Base-by-base conservation (phyloP, 1,284 basidiomycete genomes). In the Exobasidium rhododendri region DNA sequence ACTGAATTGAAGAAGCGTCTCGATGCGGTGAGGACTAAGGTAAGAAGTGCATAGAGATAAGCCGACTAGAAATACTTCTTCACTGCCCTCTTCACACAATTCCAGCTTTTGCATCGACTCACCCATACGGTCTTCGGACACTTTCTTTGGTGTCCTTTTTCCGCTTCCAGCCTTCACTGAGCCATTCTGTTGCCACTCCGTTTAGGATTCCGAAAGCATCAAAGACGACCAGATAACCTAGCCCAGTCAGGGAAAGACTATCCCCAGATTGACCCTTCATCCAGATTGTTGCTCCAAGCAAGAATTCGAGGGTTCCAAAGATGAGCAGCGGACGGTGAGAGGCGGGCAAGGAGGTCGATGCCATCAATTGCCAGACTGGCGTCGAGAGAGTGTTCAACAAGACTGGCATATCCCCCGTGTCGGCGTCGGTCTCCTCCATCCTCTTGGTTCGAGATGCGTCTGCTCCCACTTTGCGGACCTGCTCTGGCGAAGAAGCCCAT, bases 171-270 rank as follows among this genome's bases (percentile, higher is more conserved):
- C 44, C n/a, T 22, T 55, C 52, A n/a, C 14, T 26, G 4, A 55
- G 40, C 52, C 52, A 55, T 31, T 55, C 52, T 2, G 52, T n/a
- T 2, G 32, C 29, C 13, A 35, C 31, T 20, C 24, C n/a, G 29
- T 63, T 67, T 2, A 75, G 45, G 13, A 75, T 64, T 20, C 77
- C 75, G 56, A 79, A 66, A 2, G 92, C 86, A 78, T 98, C 94
- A 75, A 97, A 98, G 0, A 97, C 92, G 30, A 96, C 87, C 84
- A 96, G 89, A 78, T 97, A 98, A 0, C 94, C 94, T 14, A 97
- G 81, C 0, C 92, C 94, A 0, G 93, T 94, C 60, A 90, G 87
- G 1, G 89, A 85, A 28, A 97, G 82, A 54, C 91, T 93, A 17
- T 94, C 94, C 29, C 86, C 85, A 64, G 89, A 87, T 80, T 97